Evolutionary conservation across 768 basidiomycete species (phyloP), one percentile per base, ranked within the genome.

Genomic region (Gymnopilus dilepis): DNA sequence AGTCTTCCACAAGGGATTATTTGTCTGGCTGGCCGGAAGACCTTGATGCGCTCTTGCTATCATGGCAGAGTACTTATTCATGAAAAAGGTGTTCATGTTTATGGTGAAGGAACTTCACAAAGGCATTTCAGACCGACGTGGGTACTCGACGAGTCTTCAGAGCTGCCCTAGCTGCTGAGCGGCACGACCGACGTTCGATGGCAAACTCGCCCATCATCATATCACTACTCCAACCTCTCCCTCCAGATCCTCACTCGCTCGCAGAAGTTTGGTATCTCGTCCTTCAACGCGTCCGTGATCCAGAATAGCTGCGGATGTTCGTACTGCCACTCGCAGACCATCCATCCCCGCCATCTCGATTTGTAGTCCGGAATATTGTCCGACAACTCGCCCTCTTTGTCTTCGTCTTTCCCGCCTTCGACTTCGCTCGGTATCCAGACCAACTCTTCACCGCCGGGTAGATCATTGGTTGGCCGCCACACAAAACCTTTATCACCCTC

Each of bases 241-340:
- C 52, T 22, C 52, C 37, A 54, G 28, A 40, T 54, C 22, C 52
- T 54, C 19, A 54, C 52, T 22, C 52, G 21, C 33, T 54, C 52
- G 26, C 52, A 54, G 40, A 54, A 54, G 38, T 24, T 37, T 3
- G 52, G 52, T 7, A 54, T 17, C 33, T 54, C 52, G 34, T 24
- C 22, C n/a, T 54, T 54, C 34, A 40, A 15, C 9, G 33, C 21
- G n/a, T 54, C 52, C 22, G 52, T 54, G 13, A 40, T 17, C 52
- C 52, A 54, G 37, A 54, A 54, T 26, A 54, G 52, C 30, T 40
- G 37, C 12, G 52, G 52, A 26, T 40, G 52, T n/a, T 54, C 34
- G 19, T 54, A 54, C 34, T 54, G 52, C 52, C 52, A 54, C 37
- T 54, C 37, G 37, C 52, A 54, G 5, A 54, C 52, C 52, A 53